Evolutionary conservation across 768 basidiomycete species (phyloP), one percentile per base, ranked within the genome.

Genomic region (Boletus rubescentipes): DNA sequence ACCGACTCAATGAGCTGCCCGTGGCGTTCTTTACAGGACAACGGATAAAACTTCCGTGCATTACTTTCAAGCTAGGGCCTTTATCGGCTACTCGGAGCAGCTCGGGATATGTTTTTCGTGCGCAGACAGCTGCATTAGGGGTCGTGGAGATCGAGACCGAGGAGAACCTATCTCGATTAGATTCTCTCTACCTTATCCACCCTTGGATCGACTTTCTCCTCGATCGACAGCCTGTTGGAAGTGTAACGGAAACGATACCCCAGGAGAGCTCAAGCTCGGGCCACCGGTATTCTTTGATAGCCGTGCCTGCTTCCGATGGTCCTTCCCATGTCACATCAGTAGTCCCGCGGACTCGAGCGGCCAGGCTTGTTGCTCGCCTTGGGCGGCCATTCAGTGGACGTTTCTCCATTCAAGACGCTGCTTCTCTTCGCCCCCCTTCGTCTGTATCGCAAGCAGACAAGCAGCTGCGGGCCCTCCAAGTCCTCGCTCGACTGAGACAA

Each of bases 21-120:
- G 21, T 38, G 9, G 41, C 52, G 3, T 31, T 9, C 1, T 44
- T 54, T 1, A 21, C 20, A 29, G 40, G 30, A 14, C 40, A 20
- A 11, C 36, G 44, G 5, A 34, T 59, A 44, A 51, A 31, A 29
- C 49, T 59, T 35, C 58, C 54, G n/a, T 57, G 57, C 30, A 16
- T 57, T 26, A n/a, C 16, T 9, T 59, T 59, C 29, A 29, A 41
- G 23, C 44, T 57, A 0, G 31, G 50, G 2, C 45, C 11, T 16
- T 16, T 40, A 30, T 53, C 29, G 1, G 14, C 15, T 10, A 18
- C 26, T 16, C 35, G 11, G 14, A 14, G 23, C 20, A 10, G 3
- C 30, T 41, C 30, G 0, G 40, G 30, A 9, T 6, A 16, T 9
- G 9, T 49, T 2, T 59, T 58, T 29, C 46, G 51, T 4, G 45